Conservation (phyloP, 2,329 filamentous ascomycete species). For the Cladosporium sp. region DNA sequence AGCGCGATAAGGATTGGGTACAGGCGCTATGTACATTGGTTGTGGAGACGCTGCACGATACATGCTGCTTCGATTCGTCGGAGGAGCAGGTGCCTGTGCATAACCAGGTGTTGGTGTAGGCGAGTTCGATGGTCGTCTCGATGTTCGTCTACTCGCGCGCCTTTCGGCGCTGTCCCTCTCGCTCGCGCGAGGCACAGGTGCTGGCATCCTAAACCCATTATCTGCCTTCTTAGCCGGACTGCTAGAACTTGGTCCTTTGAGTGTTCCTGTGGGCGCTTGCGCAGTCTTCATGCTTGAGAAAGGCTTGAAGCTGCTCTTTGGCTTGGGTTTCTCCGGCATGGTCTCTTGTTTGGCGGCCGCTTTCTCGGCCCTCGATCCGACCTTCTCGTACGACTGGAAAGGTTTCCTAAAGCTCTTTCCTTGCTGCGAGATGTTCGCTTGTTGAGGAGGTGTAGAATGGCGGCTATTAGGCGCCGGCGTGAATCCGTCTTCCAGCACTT, state of each 20-base stretch:
- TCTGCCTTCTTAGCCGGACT: conserved; percentile 21
- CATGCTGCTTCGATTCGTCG: conserved; percentile 12
- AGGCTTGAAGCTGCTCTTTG: conserved; percentile 41
- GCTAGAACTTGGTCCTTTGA: conserved; percentile 20
- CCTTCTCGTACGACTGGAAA: conserved; percentile 20
- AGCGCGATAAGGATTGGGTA: conserved; percentile 19
- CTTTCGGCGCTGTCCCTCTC: conserved; percentile 17
- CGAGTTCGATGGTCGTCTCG: conserved; percentile 21
- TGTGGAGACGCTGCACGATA: conserved; percentile 21
- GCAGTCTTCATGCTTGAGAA: conserved; percentile 51
- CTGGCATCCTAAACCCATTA: conserved; percentile 28
- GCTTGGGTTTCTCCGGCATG: conserved; percentile 29
- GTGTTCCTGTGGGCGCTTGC: conserved; percentile 30
- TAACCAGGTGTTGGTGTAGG: conserved; percentile 35
- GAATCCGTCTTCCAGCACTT: conserved; percentile 80
- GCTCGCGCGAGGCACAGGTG: conserved; percentile 26
- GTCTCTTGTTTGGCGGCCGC: conserved; percentile 6
- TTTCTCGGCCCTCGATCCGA: conserved; percentile 17
- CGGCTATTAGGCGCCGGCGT: conserved; percentile 63
- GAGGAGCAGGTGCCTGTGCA: conserved; percentile 13
- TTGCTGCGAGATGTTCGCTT: conserved; percentile 37
- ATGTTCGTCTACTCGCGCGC: neutral
- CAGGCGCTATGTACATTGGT: conserved; percentile 11
- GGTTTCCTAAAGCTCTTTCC: conserved; percentile 45
- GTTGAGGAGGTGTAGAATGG: conserved; percentile 48